Conservation (phyloP, 495 filamentous ascomycete genomes). For the Xylaria grammica region DNA sequence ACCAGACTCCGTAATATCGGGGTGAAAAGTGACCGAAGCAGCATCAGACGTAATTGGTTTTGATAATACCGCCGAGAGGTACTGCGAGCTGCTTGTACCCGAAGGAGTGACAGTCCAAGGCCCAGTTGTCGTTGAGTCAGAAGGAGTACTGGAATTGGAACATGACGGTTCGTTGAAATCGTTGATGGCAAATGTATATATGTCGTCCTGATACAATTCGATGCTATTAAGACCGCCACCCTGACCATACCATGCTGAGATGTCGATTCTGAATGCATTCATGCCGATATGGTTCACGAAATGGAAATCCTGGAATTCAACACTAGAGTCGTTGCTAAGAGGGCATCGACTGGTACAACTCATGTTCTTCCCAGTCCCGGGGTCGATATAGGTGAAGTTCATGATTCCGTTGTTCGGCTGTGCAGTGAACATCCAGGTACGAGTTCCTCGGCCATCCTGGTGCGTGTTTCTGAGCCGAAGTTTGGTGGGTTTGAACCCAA, state of each 20-base stretch:
- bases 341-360: slow-evolving; percentile 81
- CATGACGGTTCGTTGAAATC: slow-evolving; percentile 90
- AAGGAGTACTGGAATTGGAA: slow-evolving; percentile 66
- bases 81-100: slow-evolving; percentile 68
- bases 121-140: slow-evolving; percentile 69
- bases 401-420: slow-evolving; percentile 89
- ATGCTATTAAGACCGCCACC: slow-evolving; percentile 90
- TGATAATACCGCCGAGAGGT: slow-evolving; percentile 71
- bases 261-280: slow-evolving; percentile 84
- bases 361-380: slow-evolving; percentile 63
- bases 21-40: slow-evolving; percentile 74
- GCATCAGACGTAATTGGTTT: slow-evolving; percentile 57
- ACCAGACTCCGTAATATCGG: slow-evolving; percentile 86
- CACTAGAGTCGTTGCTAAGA: slow-evolving; percentile 66
- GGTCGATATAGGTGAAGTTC: slow-evolving; percentile 91
- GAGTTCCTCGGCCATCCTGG: slow-evolving; percentile 82
- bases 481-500: slow-evolving; percentile 82
- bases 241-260: slow-evolving; percentile 81
- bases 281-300: slow-evolving; percentile 90
- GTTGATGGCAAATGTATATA: slow-evolving; percentile 81
- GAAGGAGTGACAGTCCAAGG: slow-evolving; percentile 72
- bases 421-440: slow-evolving; percentile 81
- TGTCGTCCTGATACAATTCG: slow-evolving; percentile 87
- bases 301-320: slow-evolving; percentile 83
- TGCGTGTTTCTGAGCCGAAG: slow-evolving; percentile 90